Percentiles rank a stretch among this genome's conserved stretches.
These are phyloP conservation scores for Stropharia rugosoannulata DNA, from an alignment of 768 basidiomycete species.

Conservation along the genomic window DNA sequence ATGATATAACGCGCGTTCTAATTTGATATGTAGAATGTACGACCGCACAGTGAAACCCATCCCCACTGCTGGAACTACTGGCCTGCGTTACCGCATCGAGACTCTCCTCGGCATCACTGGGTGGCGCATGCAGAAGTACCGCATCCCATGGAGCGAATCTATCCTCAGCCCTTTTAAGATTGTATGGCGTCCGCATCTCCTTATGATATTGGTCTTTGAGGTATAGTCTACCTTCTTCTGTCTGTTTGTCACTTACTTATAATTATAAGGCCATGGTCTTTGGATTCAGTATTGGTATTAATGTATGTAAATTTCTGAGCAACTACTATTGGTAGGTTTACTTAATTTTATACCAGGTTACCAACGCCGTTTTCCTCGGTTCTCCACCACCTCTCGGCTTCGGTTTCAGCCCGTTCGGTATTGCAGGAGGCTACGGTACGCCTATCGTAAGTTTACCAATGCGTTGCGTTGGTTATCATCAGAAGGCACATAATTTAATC, in stretches of 20 bases:
- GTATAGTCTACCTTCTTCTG: constrained; percentile 19
- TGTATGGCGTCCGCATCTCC: constrained; percentile 62
- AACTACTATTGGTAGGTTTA: background rate
- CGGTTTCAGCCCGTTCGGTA: constrained; percentile 47
- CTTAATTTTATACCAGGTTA: constrained; percentile 40
- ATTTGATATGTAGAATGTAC: constrained; percentile 45
- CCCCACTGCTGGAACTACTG: constrained; percentile 37
- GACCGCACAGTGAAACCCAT: constrained; percentile 57
- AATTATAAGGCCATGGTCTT: constrained; percentile 48
- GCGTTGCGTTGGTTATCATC: background rate
- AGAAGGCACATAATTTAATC: background rate
- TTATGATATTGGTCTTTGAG: constrained; percentile 53
- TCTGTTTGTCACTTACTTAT: background rate
- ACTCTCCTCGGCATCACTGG: constrained; percentile 67
- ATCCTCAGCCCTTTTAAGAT: constrained; percentile 47
- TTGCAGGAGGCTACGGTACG: constrained; percentile 54
- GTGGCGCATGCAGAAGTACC: constrained; percentile 53
- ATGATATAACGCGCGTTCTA: background rate
- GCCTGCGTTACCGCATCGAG: constrained; percentile 53
- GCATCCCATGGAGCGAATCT: constrained; percentile 47
- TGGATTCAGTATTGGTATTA: constrained; percentile 65
- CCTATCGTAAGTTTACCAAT: constrained; percentile 42
- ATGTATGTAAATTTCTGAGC: constrained; percentile 30
- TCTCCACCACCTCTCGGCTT: constrained; percentile 53
- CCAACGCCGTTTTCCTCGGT: constrained; percentile 65